Evolutionary conservation across 106 monocot genomes (phyloP).

Genomic region (Allium cepa): DNA sequence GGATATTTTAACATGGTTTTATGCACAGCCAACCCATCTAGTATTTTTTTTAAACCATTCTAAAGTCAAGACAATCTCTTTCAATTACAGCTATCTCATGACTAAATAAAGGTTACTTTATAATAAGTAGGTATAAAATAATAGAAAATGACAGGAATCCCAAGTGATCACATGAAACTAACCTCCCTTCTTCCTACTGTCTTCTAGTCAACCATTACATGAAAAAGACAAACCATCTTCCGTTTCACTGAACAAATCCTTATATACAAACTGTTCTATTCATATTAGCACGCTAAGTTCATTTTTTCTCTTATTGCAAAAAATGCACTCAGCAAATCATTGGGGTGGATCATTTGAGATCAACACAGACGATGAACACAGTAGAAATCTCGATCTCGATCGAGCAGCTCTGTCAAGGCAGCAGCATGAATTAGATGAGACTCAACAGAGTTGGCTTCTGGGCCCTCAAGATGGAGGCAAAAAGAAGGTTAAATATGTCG

Average conservation of each 20-base stretch:
- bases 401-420: constrained; percentile 40
- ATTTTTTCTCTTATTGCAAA: background rate
- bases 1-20: too few relatives aligned
- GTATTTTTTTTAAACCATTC: too few relatives aligned
- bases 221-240: background rate
- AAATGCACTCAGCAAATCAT: constrained; percentile 59
- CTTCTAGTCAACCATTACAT: constrained; percentile 6
- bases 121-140: too few relatives aligned
- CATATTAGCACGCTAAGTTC: background rate
- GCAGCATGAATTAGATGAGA: constrained; percentile 57
- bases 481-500: constrained; percentile 78
- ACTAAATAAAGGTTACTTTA: too few relatives aligned
- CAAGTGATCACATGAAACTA: background rate
- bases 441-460: constrained; percentile 90
- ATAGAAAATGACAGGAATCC: too few relatives aligned
- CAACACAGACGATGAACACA: constrained; percentile 51
- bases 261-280: background rate
- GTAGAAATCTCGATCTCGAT: constrained; percentile 56
- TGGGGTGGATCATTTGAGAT: constrained; percentile 96
- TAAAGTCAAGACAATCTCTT: too few relatives aligned
- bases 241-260: background rate
- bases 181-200: constrained; percentile 4
- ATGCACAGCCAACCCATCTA: too few relatives aligned
- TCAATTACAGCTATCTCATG: too few relatives aligned
- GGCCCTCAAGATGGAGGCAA: constrained; percentile 33